These are phyloP conservation scores for Talinum fruticosum DNA, from an alignment of 148 eudicot genomes.

Conservation along the genomic window DNA sequence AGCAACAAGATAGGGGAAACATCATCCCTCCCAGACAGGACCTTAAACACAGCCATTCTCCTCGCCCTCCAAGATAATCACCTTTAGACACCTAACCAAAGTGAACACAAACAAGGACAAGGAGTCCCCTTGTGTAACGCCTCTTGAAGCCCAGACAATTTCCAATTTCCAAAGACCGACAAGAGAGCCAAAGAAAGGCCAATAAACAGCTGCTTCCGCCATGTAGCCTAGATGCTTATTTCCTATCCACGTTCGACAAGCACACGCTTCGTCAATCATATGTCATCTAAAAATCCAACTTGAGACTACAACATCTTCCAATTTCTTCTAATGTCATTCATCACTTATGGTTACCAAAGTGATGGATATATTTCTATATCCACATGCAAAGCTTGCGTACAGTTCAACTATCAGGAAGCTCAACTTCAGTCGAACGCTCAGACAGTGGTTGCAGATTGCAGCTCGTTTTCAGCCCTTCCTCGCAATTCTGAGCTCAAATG, in stretches of 20 bases:
- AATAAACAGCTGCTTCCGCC: background rate
- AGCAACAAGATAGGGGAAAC: background rate
- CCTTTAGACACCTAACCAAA: background rate
- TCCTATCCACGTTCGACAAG: background rate
- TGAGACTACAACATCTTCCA: background rate
- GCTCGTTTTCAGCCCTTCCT: too few species aligned
- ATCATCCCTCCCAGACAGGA: too few species aligned
- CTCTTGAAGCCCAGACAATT: background rate
- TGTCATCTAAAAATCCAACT: background rate
- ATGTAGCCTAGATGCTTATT: background rate
- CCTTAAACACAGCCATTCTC: background rate
- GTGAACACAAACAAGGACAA: background rate
- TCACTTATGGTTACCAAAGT: background rate
- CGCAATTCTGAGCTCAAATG: too few species aligned
- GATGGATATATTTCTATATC: too few species aligned
- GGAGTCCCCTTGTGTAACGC: background rate
- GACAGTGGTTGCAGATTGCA: too few species aligned
- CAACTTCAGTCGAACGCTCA: too few species aligned
- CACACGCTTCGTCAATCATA: background rate
- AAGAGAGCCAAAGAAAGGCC: background rate
- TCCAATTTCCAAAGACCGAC: background rate
- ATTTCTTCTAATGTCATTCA: background rate
- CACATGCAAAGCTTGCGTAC: too few species aligned
- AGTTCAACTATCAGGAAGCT: too few species aligned
- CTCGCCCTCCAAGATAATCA: background rate